Percentiles rank a stretch among this genome's conserved stretches.
These are phyloP conservation scores for Ustilago bromivora DNA, from an alignment of 1,284 basidiomycete genomes.

Conservation along the genomic window DNA sequence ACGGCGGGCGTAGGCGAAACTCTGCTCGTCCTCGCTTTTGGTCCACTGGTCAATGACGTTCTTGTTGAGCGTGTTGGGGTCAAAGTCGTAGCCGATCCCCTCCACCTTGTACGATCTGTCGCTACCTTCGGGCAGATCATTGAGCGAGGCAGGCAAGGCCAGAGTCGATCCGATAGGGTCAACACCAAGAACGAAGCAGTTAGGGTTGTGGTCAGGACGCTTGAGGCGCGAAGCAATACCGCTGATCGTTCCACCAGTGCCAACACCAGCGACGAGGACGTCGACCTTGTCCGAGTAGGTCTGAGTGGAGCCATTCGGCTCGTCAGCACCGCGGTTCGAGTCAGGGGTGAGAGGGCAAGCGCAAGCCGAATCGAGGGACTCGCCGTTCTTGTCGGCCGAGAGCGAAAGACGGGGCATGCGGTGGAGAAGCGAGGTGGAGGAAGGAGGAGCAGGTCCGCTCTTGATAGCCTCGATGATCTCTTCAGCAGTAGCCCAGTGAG, in stretches of 20 bases:
- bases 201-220: slow-evolving; percentile 61
- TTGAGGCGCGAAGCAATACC: slow-evolving; percentile 84
- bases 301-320: slow-evolving; percentile 25
- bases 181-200: slow-evolving; percentile 78
- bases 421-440: slow-evolving; percentile 49
- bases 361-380: slow-evolving; percentile 15
- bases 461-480: slow-evolving; percentile 79
- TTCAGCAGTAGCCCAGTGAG: slow-evolving; percentile 61
- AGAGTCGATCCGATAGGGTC: slow-evolving; percentile 95
- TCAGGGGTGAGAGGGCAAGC: slow-evolving; percentile 53
- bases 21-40: slow-evolving; percentile 84
- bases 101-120: slow-evolving; percentile 83
- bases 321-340: slow-evolving; percentile 48
- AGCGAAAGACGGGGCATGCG: slow-evolving; percentile 70
- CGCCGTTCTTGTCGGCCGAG: slow-evolving; percentile 13
- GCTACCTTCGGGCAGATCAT: slow-evolving; percentile 73
- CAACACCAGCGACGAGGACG: slow-evolving; percentile 86
- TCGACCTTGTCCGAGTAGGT: slow-evolving; percentile 74
- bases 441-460: slow-evolving; percentile 62
- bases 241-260: slow-evolving; percentile 93
- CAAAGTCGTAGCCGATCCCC: slow-evolving; percentile 80
- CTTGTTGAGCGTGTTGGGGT: slow-evolving; percentile 62
- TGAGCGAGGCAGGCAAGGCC: slow-evolving; percentile 78
- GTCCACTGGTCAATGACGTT: slow-evolving; percentile 75
- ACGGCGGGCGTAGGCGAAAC: slow-evolving; percentile 80